phyloP scores from a whole-genome alignment of 306 rosid species.

The Chamaecrista fasciculata region DNA sequence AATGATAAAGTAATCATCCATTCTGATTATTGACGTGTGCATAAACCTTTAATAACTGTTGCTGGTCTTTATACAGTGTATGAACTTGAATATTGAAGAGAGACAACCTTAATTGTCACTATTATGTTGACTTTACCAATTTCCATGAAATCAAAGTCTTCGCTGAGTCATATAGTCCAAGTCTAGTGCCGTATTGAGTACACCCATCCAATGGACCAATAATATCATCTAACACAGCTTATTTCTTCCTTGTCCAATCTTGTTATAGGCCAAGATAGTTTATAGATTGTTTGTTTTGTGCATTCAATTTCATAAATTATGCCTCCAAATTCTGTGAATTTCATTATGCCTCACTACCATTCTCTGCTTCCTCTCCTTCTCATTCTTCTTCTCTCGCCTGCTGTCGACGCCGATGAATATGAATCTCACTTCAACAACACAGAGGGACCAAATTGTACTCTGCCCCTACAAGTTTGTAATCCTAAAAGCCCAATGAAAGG shows the following conservation, averaged over 20 bases:
- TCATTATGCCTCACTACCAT: background rate
- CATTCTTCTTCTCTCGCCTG: conserved; percentile 11
- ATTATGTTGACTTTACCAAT: no score
- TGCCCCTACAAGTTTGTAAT: background rate
- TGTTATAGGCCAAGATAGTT: background rate
- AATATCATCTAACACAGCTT: background rate
- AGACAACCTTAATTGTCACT: no score
- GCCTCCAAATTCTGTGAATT: background rate
- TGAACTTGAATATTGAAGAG: no score
- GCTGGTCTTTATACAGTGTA: no score
- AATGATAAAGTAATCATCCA: no score
- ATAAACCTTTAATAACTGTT: no score
- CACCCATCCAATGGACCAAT: background rate
- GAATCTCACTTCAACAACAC: background rate
- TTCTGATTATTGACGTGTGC: no score
- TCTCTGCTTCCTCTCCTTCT: background rate
- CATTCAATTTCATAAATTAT: background rate
- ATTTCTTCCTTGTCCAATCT: no score
- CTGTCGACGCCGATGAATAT: no score
- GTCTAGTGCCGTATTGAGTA: conserved; percentile 31
- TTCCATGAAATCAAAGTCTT: conserved; percentile 21
- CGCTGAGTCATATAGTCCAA: conserved; percentile 10
- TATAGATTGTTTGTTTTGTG: background rate
- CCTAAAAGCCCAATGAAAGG: rapidly evolving
- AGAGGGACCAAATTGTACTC: background rate